Base-by-base conservation (phyloP, 352 stramenopile species). In the Peronosclerospora sorghi region DNA sequence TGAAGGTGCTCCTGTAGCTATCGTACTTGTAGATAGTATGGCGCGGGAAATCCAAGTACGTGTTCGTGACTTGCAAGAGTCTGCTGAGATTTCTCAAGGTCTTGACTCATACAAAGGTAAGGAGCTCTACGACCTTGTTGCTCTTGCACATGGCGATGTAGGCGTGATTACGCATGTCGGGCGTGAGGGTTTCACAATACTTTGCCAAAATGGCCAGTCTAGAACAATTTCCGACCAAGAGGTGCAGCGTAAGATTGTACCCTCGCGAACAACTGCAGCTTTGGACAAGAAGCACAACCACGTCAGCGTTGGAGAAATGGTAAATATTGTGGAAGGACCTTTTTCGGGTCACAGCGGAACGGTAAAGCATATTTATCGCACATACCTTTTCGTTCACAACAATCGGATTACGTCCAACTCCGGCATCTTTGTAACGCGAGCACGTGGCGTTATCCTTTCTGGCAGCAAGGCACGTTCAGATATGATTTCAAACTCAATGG, bases 121-220 rank as follows among this genome's bases (percentile, higher is more conserved):
- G 41, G 79, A 94, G 36, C 67, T 94, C 1, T 93, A 93, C 43
- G 83, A 95, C 48, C 74, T 94, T 24, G 81, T 95, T 26, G 75
- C 76, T 51, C 60, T 94, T 32, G 75, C 77, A 7, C 82, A 94
- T 34, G 79, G 78, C 40, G 80, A 95, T 51, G 79, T 94, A 12
- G 83, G 83, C 45, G 75, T 94, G n/a, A 89, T 95, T 38, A 91
- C 84, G n/a, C 80, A 91, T 51, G 83, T 95, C 43, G 82, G 82
- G 1, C 75, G 83, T 26, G 83, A 94, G 35, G 74, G 75, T 5
- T 91, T 95, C 46, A 88, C 82, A 24, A 72, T 95, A 5, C 51
- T 94, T n/a, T 83, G 73, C 21, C 81, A 94, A 45, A 93, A 87
- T 51, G 78, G 76, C 7, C 73, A 92, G 35, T 69, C 79, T 5